A percentile compares a stretch with the other conserved stretches of the same genome.
These are phyloP conservation scores for Volutella citrinella DNA, from an alignment of 2,329 filamentous ascomycete genomes.

Conservation along the genomic window DNA sequence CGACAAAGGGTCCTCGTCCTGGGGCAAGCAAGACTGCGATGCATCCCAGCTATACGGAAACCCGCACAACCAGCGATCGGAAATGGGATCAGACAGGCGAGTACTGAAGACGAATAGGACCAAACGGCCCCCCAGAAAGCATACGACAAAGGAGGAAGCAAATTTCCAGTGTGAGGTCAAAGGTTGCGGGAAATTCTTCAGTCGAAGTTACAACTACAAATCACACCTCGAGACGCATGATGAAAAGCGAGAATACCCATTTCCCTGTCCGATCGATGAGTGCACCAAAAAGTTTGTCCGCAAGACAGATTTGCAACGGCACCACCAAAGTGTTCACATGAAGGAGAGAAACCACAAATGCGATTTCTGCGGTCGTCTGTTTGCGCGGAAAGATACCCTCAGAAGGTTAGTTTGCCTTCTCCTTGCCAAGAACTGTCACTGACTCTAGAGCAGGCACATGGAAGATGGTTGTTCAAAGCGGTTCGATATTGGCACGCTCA, in stretches of 20 bases:
- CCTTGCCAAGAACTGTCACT: neutral
- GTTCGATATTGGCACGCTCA: constrained; percentile 55
- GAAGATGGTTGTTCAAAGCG: constrained; percentile 73
- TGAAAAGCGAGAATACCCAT: constrained; percentile 66
- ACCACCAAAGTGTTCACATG: constrained; percentile 67
- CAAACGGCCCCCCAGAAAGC: constrained; percentile 44
- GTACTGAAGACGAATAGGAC: constrained; percentile 22
- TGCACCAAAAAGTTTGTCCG: constrained; percentile 78
- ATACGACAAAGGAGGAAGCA: constrained; percentile 66
- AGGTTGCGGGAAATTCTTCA: constrained; percentile 75
- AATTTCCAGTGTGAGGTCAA: constrained; percentile 67
- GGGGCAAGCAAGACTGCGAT: constrained; percentile 25
- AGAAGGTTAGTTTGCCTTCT: constrained; percentile 56
- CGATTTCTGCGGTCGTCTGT: constrained; percentile 66
- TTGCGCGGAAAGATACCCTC: constrained; percentile 81
- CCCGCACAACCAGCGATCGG: constrained; percentile 17
- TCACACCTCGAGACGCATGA: constrained; percentile 85
- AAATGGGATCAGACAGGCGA: constrained; percentile 19
- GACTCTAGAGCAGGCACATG: constrained; percentile 59
- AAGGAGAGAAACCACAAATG: constrained; percentile 70
- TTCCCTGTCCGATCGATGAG: constrained; percentile 60
- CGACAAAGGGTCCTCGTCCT: constrained; percentile 11
- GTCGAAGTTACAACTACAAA: constrained; percentile 81
- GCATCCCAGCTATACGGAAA: constrained; percentile 19
- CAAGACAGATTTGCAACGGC: constrained; percentile 71